Percentiles rank a stretch among this genome's conserved stretches.
These are phyloP conservation scores for Fistulifera solaris DNA, from an alignment of 108 stramenopile species.

Conservation along the genomic window DNA sequence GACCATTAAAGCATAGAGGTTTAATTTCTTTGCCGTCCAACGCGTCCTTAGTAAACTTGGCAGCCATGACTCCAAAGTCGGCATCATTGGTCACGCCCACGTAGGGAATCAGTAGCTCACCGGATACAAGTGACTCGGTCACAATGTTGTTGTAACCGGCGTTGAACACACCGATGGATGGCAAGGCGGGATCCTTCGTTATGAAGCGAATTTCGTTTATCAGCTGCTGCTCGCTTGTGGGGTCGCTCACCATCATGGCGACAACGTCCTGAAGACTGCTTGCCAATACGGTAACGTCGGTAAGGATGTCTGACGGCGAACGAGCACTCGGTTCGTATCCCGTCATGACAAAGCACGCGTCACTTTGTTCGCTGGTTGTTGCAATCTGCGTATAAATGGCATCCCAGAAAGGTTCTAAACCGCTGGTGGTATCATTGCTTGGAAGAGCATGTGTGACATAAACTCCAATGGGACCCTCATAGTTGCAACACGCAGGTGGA, in stretches of 20 bases:
- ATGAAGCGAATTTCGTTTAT: slow-evolving; percentile 1
- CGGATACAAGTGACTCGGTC: background rate
- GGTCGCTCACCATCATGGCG: slow-evolving; percentile 8
- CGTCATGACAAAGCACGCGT: slow-evolving; percentile 6
- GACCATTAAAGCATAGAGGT: slow-evolving; percentile 1
- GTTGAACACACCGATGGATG: slow-evolving; percentile 6
- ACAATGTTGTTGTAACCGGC: slow-evolving; percentile 7
- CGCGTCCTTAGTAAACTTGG: background rate
- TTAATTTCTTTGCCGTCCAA: background rate
- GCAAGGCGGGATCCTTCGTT: background rate
- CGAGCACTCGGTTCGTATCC: background rate
- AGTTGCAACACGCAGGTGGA: background rate
- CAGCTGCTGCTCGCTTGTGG: background rate
- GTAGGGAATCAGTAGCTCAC: background rate
- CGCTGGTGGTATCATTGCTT: background rate
- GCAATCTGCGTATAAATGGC: slow-evolving; percentile 6
- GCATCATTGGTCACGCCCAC: background rate
- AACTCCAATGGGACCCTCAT: background rate
- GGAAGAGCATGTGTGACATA: slow-evolving; percentile 4
- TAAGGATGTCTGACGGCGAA: background rate
- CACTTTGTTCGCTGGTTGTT: background rate
- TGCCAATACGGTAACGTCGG: background rate
- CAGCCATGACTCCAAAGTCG: background rate
- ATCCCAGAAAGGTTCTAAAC: slow-evolving; percentile 5
- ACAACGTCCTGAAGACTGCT: background rate